These are phyloP conservation scores for Microdochium bolleyi DNA, from an alignment of 2,329 filamentous ascomycete species.

Conservation along the genomic window DNA sequence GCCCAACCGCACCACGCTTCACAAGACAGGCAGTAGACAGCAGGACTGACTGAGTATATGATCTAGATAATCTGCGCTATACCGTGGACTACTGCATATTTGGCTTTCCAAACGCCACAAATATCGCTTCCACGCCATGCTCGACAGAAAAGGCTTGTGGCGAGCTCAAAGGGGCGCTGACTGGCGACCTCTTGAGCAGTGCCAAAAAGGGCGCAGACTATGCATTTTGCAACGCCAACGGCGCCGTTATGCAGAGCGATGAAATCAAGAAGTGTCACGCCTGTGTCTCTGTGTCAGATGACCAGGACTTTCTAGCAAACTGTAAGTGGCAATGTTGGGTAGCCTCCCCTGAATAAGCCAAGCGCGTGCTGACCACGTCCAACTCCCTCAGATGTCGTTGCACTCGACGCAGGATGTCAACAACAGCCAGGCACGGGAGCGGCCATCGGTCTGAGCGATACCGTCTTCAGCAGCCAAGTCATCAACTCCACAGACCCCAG, in stretches of 20 bases:
- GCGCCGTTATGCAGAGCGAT: conserved; percentile 22
- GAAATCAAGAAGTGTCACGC: conserved; percentile 31
- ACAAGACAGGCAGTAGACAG: background rate
- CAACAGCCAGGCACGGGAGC: conserved; percentile 32
- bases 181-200: conserved; percentile 27
- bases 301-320: conserved; percentile 38
- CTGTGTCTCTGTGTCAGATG: conserved; percentile 34
- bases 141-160: conserved; percentile 43
- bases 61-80: conserved; percentile 45
- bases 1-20: background rate
- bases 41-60: background rate
- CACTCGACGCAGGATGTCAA: conserved; percentile 41
- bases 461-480: conserved; percentile 30
- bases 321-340: conserved; percentile 27
- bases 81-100: conserved; percentile 44
- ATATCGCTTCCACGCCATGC: conserved; percentile 37
- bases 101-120: conserved; percentile 39
- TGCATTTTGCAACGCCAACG: conserved; percentile 36
- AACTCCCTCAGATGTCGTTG: conserved; percentile 33
- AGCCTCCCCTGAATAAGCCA: background rate
- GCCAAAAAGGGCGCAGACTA: conserved; percentile 23
- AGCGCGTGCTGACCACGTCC: conserved; percentile 1
- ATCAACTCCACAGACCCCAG: conserved; percentile 27
- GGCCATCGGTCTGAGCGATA: conserved; percentile 31
- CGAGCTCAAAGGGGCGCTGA: conserved; percentile 29